Base-by-base conservation (phyloP, 1,139 yeast genomes). In the Tardiomyces blankii region DNA sequence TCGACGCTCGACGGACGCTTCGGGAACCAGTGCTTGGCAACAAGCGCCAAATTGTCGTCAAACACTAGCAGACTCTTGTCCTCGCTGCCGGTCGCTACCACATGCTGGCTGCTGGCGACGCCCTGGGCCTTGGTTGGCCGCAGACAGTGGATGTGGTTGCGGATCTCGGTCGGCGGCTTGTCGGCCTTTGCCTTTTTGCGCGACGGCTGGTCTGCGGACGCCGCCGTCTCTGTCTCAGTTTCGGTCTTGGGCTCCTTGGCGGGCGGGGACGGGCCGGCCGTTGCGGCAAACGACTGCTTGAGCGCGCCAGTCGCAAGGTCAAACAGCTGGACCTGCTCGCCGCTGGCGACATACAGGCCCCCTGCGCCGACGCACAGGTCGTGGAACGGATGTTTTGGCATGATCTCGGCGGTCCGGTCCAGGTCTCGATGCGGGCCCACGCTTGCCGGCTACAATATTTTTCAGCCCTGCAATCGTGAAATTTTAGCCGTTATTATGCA, bases 1-100 rank as follows among this genome's bases (percentile, higher is more conserved):
- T 86, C 72, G 14, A 87, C 70, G 1, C 95, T 81, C 53, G 88
- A 82, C 11, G 97, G 96, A 62, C 97, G 78, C 65, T 91, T 91
- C 23, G 96, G 87, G 59, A 87, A 80, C 7, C 77, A 73, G 59
- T 87, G 89, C 60, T 93, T 78, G 57, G 84, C 82, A 42, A 75
- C 57, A 32, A 80, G 61, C n/a, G 59, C 60, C 43, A 84, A 67
- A 43, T 75, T 21, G 8, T 80, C 54, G 40, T 65, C 58, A 51
- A 85, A 80, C 9, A 86, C 72, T 8, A 58, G 48, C n/a, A 81
- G 80, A 2, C 94, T 79, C 63, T 89, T 89, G 59, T 85, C 93
- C 51, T 82, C 82, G 59, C 86, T 95, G 2, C 94, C 81, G 38
- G 86, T 79, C 1, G 80, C 84, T 28, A 85, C 68, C 40, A 89